A percentile compares a stretch with the other conserved stretches of the same genome.
Conservation (phyloP, 306 rosid species). For the Cercis canadensis region DNA sequence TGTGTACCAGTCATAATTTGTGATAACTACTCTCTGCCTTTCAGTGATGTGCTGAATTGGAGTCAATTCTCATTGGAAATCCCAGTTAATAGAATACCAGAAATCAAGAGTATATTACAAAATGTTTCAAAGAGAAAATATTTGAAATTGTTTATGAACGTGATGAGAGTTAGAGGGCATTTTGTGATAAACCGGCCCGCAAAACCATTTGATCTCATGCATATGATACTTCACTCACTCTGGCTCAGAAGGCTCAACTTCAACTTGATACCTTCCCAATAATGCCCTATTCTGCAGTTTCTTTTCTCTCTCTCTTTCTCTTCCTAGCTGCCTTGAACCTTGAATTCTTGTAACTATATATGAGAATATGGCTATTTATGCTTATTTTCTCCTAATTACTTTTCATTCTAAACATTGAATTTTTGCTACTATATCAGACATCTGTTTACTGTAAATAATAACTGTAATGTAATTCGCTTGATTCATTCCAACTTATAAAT, state of each 20-base stretch:
- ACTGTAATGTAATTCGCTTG: too few relatives aligned
- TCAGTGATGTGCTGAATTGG: constrained; percentile 53
- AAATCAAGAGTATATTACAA: constrained; percentile 42
- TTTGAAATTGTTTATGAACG: constrained; percentile 42
- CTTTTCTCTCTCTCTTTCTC: neutral
- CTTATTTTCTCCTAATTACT: too few relatives aligned
- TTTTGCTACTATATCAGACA: too few relatives aligned
- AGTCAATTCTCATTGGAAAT: constrained; percentile 42
- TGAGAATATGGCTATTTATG: too few relatives aligned
- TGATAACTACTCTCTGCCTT: constrained; percentile 34
- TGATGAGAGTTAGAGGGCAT: constrained; percentile 46
- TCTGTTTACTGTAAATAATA: too few relatives aligned
- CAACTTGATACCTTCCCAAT: neutral
- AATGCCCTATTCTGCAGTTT: too few relatives aligned
- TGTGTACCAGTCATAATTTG: constrained; percentile 53
- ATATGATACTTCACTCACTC: constrained; percentile 52
- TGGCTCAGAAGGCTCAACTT: constrained; percentile 54
- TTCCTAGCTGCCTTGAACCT: too few relatives aligned
- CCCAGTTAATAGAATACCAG: constrained; percentile 40
- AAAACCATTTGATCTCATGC: constrained; percentile 46
- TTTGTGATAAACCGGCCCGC: constrained; percentile 50
- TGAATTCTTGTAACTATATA: too few relatives aligned
- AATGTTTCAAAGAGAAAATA: constrained; percentile 31
- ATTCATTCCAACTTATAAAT: too few relatives aligned
- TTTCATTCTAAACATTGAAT: too few relatives aligned